Percentiles rank a stretch among this genome's conserved stretches.
Evolutionary conservation across 345 rosid genomes (phyloP).

Genomic region (Microcos paniculata): DNA sequence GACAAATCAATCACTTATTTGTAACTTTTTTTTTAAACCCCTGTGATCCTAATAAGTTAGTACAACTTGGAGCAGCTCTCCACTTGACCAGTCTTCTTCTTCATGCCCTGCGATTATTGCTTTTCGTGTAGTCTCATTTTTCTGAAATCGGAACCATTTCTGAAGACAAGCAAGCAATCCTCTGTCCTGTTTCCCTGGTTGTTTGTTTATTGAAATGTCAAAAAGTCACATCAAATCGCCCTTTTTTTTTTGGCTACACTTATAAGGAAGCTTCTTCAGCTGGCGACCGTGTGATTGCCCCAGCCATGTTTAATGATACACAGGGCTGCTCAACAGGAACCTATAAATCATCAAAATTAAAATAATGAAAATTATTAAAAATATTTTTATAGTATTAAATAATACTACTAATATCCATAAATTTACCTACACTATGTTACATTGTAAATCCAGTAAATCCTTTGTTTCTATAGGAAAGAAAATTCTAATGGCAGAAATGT

Average conservation of each 20-base stretch:
- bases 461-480: background rate
- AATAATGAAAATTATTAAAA: background rate
- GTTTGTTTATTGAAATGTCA: background rate
- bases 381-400: too few species aligned
- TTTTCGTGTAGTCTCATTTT: background rate
- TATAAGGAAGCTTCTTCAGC: constrained; percentile 21
- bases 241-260: background rate
- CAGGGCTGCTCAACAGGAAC: constrained; percentile 94
- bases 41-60: background rate
- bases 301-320: constrained; percentile 74
- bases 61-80: background rate
- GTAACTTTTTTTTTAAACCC: background rate
- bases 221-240: background rate
- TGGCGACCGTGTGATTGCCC: constrained; percentile 66
- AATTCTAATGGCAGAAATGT: background rate
- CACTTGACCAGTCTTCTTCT: background rate
- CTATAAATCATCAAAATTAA: constrained; percentile 36
- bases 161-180: background rate
- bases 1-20: background rate
- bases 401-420: background rate
- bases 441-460: too few species aligned
- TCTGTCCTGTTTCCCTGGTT: background rate
- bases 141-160: background rate
- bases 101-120: background rate
- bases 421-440: background rate